Evolutionary conservation across 2,329 filamentous ascomycete species (phyloP).

Genomic region (Trichophyton schoenleinii): DNA sequence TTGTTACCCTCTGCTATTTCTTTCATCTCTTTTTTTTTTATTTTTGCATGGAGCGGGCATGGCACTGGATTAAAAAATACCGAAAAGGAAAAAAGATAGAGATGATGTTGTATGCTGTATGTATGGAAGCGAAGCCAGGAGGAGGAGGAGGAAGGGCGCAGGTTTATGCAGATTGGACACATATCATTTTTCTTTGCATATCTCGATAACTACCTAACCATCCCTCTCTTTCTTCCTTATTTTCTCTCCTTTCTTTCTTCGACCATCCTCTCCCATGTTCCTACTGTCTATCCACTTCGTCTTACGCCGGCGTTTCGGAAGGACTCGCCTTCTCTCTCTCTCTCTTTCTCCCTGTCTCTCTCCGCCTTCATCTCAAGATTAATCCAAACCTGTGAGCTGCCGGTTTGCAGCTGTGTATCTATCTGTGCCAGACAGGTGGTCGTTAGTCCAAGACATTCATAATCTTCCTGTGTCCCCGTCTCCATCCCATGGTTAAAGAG

Average conservation of each 20-base stretch:
- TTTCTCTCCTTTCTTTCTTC: neutral
- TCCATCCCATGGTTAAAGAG: too few relatives aligned
- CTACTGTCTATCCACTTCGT: neutral
- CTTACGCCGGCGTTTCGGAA: neutral
- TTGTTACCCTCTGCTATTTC: neutral
- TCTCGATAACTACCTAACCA: neutral
- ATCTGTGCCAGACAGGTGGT: too few relatives aligned
- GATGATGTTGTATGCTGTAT: neutral
- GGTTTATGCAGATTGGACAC: constrained; percentile 2
- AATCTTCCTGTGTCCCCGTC: neutral
- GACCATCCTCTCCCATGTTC: neutral
- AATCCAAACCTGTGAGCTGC: neutral
- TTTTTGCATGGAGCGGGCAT: constrained; percentile 3
- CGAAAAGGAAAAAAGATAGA: neutral
- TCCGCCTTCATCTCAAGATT: too few relatives aligned
- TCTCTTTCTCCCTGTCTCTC: neutral
- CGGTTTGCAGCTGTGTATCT: neutral
- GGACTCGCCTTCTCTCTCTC: neutral
- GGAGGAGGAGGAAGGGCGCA: neutral
- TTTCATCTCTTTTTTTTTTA: neutral
- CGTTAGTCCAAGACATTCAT: neutral
- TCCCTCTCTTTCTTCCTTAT: neutral
- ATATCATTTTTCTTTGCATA: neutral
- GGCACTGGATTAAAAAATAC: neutral
- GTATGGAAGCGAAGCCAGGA: neutral